Evolutionary conservation across 495 filamentous ascomycete species (phyloP), one percentile per base, ranked within the genome.

Genomic region (Talaromyces borbonicus): DNA sequence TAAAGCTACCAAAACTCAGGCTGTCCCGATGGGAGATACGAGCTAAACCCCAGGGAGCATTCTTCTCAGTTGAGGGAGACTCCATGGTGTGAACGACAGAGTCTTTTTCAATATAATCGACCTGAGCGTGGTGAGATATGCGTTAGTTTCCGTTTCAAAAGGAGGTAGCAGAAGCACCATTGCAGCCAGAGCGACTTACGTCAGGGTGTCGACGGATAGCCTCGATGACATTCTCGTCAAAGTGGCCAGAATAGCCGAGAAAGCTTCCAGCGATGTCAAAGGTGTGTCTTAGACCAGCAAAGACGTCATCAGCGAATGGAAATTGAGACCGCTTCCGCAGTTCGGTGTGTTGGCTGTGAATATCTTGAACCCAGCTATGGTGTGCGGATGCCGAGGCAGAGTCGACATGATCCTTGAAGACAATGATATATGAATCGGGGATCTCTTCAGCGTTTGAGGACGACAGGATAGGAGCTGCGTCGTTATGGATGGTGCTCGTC

Each of bases 101-200:
- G 67, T 99, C 90, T 56, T 79, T 84, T 77, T 99, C 93, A 52
- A 99, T 85, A 66, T 89, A 95, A 43, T 90, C 90, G 58, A 99
- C 87, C 93, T 99, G 53, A 27, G 25, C 23, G 35, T 16, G 51
- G 58, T 40, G 62, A 53, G 37, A 30, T 48, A 23, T 7, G 18
- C 42, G 22, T 37, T 45, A 23, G 43, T 12, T 12, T 45, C 6
- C 11, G 33, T 1, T 15, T 7, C 7, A n/a, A n/a, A n/a, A n/a
- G n/a, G n/a, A n/a, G n/a, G 8, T 32, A 46, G 11, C 6, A 18
- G 1, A 15, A 14, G n/a, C 6, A 9, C 14, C 27, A 29, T 11
- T 46, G 29, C 41, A 35, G 27, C n/a, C n/a, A 49, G 36, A 49
- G 19, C 49, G 30, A 83, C 89, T 92, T 69, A 99, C 93, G 80